Evolutionary conservation across 2,329 filamentous ascomycete genomes (phyloP), one percentile per base, ranked within the genome.

Genomic region (Golovinomyces cichoracearum): DNA sequence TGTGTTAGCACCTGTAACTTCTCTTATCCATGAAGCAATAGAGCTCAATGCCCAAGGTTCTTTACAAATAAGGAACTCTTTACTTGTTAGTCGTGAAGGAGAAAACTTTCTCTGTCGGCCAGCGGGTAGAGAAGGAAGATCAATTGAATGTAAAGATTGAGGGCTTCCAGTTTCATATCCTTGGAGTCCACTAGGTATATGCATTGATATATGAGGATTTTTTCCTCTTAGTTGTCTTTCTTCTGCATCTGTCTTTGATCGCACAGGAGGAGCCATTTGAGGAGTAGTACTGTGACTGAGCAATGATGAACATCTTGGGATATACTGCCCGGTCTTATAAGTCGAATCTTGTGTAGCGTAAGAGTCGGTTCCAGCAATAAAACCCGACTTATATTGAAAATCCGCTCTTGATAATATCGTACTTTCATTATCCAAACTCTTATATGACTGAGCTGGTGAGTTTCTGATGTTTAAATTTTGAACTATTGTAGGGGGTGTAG

Each of bases 11-110:
- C 59, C 59, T 15, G 83, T 83, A 73, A 95, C 80, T 50, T 80
- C 77, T 51, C 81, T 79, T 51, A 95, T 71, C 90, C 90, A 98
- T 1, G 71, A 65, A 37, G 88, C 76, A 51, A 98, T 76, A n/a
- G 78, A 74, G 62, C 84, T 93, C 45, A 98, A 67, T 1, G 88
- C 85, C 90, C 90, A 98, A 1, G 90, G 90, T 62, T 94, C 84
- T 1, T 69, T 63, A 58, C 90, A 98, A 58, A 76, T 83, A 56
- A 76, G 78, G 63, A 93, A 88, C 57, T 98, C 88, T 17, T 71
- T 72, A 1, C 76, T 69, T 0, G 78, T 82, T 26, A 98, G 66
- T 61, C 93, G 94, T 17, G 81, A 73, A 1, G 86, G 84, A 50
- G 84, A 75, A 62, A 94, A 94, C 57, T 80, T 83, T 64, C 78